Percentiles rank a stretch among this genome's conserved stretches.
Conservation (phyloP, 495 filamentous ascomycete genomes). For the Annulohypoxylon moriforme region DNA sequence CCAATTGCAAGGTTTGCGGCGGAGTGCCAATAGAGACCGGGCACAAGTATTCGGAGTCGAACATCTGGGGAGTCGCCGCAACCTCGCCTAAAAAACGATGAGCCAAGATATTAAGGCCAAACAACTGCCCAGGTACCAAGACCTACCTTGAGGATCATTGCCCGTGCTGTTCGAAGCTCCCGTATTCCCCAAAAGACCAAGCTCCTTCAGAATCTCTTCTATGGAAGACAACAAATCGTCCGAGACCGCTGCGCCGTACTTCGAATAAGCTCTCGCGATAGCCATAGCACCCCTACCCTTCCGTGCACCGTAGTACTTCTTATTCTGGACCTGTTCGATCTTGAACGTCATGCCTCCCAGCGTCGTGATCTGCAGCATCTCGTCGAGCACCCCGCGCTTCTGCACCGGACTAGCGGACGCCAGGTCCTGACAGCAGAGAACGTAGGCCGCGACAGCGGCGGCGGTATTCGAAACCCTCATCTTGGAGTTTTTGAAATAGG, state of each 20-base stretch:
- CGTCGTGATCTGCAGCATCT: constrained; percentile 45
- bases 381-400: constrained; percentile 31
- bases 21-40: constrained; percentile 78
- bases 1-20: constrained; percentile 72
- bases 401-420: constrained; percentile 38
- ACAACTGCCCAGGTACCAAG: neutral
- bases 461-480: constrained; percentile 38
- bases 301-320: constrained; percentile 45
- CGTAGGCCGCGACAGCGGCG: constrained; percentile 36
- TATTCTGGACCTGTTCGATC: constrained; percentile 55
- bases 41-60: constrained; percentile 75
- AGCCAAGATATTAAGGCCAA: neutral
- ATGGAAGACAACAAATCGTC: constrained; percentile 47
- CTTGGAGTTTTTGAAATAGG: neutral
- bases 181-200: constrained; percentile 45
- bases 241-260: constrained; percentile 52
- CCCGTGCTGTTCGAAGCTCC: constrained; percentile 30
- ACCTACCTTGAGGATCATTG: constrained; percentile 41
- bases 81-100: constrained; percentile 52
- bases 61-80: constrained; percentile 56
- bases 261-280: constrained; percentile 57
- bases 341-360: constrained; percentile 56
- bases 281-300: constrained; percentile 54
- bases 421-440: constrained; percentile 23
- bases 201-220: constrained; percentile 45